A percentile compares a stretch with the other conserved stretches of the same genome.
These are phyloP conservation scores for Flaveria trinervia DNA, from an alignment of 129 eudicot species.

Conservation along the genomic window DNA sequence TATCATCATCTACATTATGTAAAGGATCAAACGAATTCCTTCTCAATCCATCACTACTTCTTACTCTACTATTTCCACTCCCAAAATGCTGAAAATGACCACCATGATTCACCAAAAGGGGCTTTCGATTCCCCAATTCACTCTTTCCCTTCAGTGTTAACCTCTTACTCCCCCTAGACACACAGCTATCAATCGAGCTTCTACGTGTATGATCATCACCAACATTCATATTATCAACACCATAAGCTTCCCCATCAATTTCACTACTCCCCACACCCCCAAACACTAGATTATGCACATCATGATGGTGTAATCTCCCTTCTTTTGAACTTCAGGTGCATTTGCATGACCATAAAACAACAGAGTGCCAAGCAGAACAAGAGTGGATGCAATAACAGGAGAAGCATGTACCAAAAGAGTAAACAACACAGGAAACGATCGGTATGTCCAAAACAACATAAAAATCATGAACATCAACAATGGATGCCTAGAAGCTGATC, in stretches of 20 bases:
- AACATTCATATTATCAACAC: constrained; percentile 14
- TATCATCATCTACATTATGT: constrained; percentile 36
- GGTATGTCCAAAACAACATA: constrained; percentile 51
- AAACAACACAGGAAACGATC: constrained; percentile 67
- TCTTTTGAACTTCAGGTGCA: constrained; percentile 45
- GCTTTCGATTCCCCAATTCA: constrained; percentile 26
- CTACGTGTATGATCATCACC: constrained; percentile 13
- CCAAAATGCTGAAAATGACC: constrained; percentile 30
- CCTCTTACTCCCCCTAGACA: constrained; percentile 28
- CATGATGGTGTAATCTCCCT: constrained; percentile 27
- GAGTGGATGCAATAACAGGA: constrained; percentile 83
- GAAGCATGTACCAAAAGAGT: constrained; percentile 67
- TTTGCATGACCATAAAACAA: constrained; percentile 75
- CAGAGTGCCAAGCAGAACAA: constrained; percentile 79
- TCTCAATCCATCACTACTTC: constrained; percentile 31
- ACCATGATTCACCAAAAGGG: constrained; percentile 29
- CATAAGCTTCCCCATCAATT: constrained; percentile 34
- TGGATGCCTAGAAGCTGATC: constrained; percentile 69
- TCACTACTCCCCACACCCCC: constrained; percentile 31
- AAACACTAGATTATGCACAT: constrained; percentile 22
- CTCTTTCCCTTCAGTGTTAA: constrained; percentile 28
- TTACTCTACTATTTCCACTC: constrained; percentile 8
- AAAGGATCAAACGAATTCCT: constrained; percentile 50
- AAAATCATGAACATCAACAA: constrained; percentile 58
- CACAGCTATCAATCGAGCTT: constrained; percentile 27